Evolutionary conservation across 2,329 filamentous ascomycete species (phyloP).

Genomic region (Cladosporium halotolerans): DNA sequence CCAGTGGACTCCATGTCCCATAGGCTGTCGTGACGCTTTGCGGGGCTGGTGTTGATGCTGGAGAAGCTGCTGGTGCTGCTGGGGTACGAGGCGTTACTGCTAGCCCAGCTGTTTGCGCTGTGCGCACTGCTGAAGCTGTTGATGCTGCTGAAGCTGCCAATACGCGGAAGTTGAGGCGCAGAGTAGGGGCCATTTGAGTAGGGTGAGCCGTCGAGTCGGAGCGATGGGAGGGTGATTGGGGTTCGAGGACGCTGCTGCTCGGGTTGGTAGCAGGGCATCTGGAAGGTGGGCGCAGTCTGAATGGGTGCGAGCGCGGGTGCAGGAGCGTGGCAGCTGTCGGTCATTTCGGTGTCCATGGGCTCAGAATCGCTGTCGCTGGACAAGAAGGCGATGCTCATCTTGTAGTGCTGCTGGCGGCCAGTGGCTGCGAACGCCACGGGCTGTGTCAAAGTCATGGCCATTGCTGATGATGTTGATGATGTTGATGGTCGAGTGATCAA

Average conservation of each 20-base stretch:
- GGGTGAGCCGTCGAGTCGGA: conserved; percentile 8
- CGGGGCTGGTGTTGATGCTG: conserved; percentile 9
- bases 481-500: neutral
- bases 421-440: conserved; percentile 3
- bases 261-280: conserved; percentile 9
- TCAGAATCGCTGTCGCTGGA: neutral
- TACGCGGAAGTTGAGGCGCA: conserved; percentile 7
- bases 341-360: conserved; percentile 6
- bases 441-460: conserved; percentile 9
- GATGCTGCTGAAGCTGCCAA: conserved; percentile 10
- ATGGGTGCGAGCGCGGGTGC: conserved; percentile 3
- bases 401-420: conserved; percentile 9
- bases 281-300: neutral
- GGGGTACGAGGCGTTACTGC: conserved; percentile 6
- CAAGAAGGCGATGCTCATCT: conserved; percentile 11
- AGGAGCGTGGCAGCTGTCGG: conserved; percentile 2
- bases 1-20: conserved; percentile 5
- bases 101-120: conserved; percentile 7
- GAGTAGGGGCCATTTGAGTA: conserved; percentile 5
- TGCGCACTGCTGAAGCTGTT: conserved; percentile 8
- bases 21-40: conserved; percentile 6
- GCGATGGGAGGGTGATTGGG: conserved; percentile 6
- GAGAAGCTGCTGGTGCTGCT: conserved; percentile 9
- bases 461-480: neutral
- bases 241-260: conserved; percentile 1